These are phyloP conservation scores for Colletotrichum abscissum DNA, from an alignment of 2,329 filamentous ascomycete species.

Conservation along the genomic window DNA sequence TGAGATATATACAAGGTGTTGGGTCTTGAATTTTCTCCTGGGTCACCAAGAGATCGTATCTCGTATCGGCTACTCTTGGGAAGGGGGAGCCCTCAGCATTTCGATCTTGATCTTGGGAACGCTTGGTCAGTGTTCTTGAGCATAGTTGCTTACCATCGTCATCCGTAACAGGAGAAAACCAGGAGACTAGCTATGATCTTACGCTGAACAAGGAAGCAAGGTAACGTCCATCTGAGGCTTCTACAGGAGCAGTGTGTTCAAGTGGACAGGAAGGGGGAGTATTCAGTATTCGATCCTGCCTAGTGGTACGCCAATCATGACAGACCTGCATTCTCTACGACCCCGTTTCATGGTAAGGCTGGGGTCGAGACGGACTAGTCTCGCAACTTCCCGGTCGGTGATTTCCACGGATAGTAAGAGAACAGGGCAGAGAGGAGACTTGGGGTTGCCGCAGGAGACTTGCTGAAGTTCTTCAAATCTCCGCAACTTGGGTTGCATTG, in stretches of 20 bases:
- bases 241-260: background rate
- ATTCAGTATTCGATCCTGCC: conserved; percentile 7
- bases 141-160: background rate
- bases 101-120: background rate
- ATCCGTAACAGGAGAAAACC: background rate
- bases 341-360: conserved; percentile 13
- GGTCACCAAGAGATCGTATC: background rate
- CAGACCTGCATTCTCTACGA: background rate
- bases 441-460: background rate
- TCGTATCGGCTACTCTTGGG: background rate
- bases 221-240: background rate
- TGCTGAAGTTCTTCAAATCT: conserved; percentile 7
- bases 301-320: conserved; percentile 18
- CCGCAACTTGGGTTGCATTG: conserved; percentile 2
- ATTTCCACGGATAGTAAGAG: background rate
- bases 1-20: conserved; percentile 15
- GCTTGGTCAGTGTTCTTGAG: background rate
- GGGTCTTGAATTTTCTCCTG: background rate
- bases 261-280: background rate
- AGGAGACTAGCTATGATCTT: background rate
- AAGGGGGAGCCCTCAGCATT: background rate
- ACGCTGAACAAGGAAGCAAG: background rate
- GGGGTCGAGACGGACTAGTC: background rate
- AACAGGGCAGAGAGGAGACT: background rate
- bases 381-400: conserved; percentile 7